Evolutionary conservation across 2,329 filamentous ascomycete genomes (phyloP), one percentile per base, ranked within the genome.

Genomic region (Cladosporium oxysporum): DNA sequence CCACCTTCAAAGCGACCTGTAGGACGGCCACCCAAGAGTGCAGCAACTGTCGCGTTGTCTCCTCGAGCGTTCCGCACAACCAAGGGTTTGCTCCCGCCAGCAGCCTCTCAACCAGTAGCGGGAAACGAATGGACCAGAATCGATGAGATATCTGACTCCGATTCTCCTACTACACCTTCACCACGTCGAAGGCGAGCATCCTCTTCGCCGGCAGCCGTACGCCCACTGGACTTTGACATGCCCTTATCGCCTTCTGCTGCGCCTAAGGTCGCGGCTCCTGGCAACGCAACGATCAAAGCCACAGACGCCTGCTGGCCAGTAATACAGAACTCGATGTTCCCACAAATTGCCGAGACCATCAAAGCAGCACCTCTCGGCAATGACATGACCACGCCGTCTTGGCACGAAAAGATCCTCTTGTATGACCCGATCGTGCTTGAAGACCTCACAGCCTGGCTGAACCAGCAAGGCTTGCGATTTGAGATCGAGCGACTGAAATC

Each of bases 351-450:
- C 6, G 71, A 76, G 12, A 80, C 82, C 2, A 77, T 88, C 41
- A 82, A 79, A 44, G 74, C 76, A 7, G 79, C 82, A 31, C 74
- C 79, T 21, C 79, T 77, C 5, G 77, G 77, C 2, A 78, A 76
- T 10, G 75, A 83, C 65, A 74, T 76, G 7, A 76, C 72, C 6
- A 73, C 76, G 2, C 83, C 83, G 2, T 92, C 87, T 2, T 98
- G 93, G 91, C 84, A 96, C 71, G 92, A 98, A 78, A 96, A 93
- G 79, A 97, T 99, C 57, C 82, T 98, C 6, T 87, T 98, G 76
- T 98, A 96, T 75, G 93, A 98, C 72, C 92, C 94, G 0, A 90
- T 99, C 52, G 84, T 95, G 1, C 79, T 97, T 0, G 94, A 98
- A 78, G 93, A 97, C 70, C 81, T 99, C 16, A 86, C 93, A 0